A percentile compares a stretch with the other conserved stretches of the same genome.
Evolutionary conservation across 2,329 filamentous ascomycete genomes (phyloP).

Genomic region (Claviceps purpurea): DNA sequence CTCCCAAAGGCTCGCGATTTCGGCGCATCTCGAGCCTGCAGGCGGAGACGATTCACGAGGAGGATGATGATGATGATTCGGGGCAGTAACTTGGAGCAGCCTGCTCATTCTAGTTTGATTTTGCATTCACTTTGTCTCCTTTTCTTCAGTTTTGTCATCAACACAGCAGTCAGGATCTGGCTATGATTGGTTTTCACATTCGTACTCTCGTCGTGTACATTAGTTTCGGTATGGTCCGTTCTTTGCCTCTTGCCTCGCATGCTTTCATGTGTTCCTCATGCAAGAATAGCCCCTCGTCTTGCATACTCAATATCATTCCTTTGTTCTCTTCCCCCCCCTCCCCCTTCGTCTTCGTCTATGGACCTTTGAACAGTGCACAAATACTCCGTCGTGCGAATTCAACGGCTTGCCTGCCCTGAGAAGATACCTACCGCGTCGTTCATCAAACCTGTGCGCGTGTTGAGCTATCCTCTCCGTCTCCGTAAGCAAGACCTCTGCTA

Average conservation of each 20-base stretch:
- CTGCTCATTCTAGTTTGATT: neutral
- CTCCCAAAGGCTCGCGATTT: slow-evolving; percentile 14
- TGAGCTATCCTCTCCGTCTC: too few relatives aligned
- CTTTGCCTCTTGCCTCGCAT: neutral
- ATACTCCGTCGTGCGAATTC: too few relatives aligned
- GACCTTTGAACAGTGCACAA: too few relatives aligned
- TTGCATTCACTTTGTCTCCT: neutral
- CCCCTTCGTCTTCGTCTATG: too few relatives aligned
- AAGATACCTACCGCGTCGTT: too few relatives aligned
- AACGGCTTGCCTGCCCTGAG: too few relatives aligned
- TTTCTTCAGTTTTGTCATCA: neutral
- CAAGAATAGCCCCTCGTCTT: neutral
- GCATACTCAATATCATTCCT: too few relatives aligned
- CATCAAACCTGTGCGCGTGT: too few relatives aligned
- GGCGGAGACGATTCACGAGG: slow-evolving; percentile 57
- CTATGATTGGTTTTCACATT: neutral
- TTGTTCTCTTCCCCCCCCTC: too few relatives aligned
- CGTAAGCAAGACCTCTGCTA: too few relatives aligned
- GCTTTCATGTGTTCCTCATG: neutral
- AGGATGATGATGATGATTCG: slow-evolving; percentile 49
- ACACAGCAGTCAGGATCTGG: too few relatives aligned
- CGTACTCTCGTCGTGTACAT: neutral
- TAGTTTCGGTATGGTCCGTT: neutral
- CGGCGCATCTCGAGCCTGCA: slow-evolving; percentile 37
- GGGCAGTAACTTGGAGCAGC: slow-evolving; percentile 16